phyloP scores from a whole-genome alignment of 1,284 basidiomycete species.

The Papiliotrema nemorosa region DNA sequence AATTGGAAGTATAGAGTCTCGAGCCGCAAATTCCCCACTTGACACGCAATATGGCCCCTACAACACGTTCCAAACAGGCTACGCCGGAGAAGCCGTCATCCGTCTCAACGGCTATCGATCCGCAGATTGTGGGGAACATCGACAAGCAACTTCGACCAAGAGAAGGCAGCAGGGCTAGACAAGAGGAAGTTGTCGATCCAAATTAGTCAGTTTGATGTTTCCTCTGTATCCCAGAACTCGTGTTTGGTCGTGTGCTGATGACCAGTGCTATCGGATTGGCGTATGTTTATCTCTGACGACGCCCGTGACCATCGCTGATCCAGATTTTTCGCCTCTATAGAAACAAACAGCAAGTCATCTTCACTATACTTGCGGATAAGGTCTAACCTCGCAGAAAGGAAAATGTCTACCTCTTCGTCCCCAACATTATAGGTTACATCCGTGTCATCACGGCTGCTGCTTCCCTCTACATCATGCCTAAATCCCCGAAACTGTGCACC shows the following conservation, averaged over 20 bases:
- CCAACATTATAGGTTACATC: conserved; percentile 94
- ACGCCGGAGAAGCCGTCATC: conserved; percentile 22
- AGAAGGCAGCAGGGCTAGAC: conserved; percentile 35
- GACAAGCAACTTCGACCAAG: conserved; percentile 10
- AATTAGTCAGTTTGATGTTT: conserved; percentile 34
- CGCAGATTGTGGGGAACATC: not conserved
- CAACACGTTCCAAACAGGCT: conserved; percentile 35
- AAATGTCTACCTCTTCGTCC: conserved; percentile 93
- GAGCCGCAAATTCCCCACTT: not conserved
- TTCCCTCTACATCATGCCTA: conserved; percentile 89
- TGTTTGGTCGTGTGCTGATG: conserved; percentile 3
- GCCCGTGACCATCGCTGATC: conserved; percentile 5
- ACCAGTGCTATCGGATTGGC: conserved; percentile 44
- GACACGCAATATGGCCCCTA: conserved; percentile 25
- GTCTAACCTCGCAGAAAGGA: conserved; percentile 55
- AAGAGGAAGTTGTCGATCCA: conserved; percentile 47
- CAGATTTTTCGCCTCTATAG: conserved; percentile 13
- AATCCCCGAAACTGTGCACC: conserved; percentile 89
- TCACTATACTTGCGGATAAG: too few relatives aligned
- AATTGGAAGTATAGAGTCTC: not conserved
- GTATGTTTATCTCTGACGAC: conserved; percentile 23
- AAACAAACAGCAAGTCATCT: conserved; percentile 34
- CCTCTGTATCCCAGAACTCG: not conserved
- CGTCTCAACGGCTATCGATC: conserved; percentile 7
- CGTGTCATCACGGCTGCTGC: conserved; percentile 87